Percentiles rank a stretch among this genome's conserved stretches.
Conservation (phyloP, 1,284 basidiomycete genomes). For the Boletus albobrunnescens region DNA sequence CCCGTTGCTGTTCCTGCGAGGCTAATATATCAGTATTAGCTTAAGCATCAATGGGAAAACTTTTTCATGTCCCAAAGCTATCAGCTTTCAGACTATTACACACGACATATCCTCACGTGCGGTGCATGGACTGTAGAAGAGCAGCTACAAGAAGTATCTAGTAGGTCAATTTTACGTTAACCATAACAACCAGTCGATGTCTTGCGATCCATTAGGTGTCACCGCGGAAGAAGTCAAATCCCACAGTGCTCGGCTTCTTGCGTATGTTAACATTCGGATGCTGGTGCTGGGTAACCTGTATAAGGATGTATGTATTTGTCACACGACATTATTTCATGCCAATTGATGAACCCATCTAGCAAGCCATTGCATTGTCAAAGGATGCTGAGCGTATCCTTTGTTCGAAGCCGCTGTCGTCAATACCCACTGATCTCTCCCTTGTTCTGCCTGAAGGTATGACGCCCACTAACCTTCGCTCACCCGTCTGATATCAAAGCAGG, state of each 20-base stretch:
- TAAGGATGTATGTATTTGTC: conserved; percentile 56
- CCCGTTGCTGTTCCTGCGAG: conserved; percentile 1
- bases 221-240: conserved; percentile 63
- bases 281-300: conserved; percentile 85
- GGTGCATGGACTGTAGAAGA: conserved; percentile 79
- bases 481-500: conserved; percentile 38
- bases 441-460: conserved; percentile 62
- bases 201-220: conserved; percentile 5
- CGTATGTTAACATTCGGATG: conserved; percentile 69
- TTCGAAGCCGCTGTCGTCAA: conserved; percentile 50
- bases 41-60: conserved; percentile 78
- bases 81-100: conserved; percentile 77
- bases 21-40: conserved; percentile 37
- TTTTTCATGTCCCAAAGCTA: conserved; percentile 86
- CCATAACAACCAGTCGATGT: not conserved
- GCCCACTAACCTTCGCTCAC: not conserved
- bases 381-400: conserved; percentile 69
- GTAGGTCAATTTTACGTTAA: conserved; percentile 44
- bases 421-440: conserved; percentile 46
- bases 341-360: conserved; percentile 41
- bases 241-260: conserved; percentile 65
- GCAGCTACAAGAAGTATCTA: conserved; percentile 71
- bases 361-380: conserved; percentile 72
- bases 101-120: conserved; percentile 67
- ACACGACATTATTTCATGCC: not conserved